phyloP scores from a whole-genome alignment of 768 basidiomycete species.

The Russula foetens region DNA sequence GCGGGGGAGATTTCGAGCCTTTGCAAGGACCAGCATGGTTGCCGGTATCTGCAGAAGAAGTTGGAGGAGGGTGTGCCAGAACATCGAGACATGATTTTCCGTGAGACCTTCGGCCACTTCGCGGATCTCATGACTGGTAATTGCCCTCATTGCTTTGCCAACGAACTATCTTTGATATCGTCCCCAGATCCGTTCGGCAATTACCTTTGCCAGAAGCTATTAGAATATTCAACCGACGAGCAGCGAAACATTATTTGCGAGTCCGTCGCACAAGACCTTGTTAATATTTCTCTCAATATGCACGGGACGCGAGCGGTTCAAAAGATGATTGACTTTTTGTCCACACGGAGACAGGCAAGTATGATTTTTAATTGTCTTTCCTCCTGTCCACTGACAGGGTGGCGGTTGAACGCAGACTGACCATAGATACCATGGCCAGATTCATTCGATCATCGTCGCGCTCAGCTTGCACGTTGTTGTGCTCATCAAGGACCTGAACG shows the following conservation, averaged over 20 bases:
- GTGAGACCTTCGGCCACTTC: conserved; percentile 95
- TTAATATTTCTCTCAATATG: conserved; percentile 98
- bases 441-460: conserved; percentile 93
- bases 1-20: conserved; percentile 89
- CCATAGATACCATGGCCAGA: conserved; percentile 80
- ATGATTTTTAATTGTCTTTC: conserved; percentile 25
- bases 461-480: conserved; percentile 97
- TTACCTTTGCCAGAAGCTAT: conserved; percentile 95
- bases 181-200: conserved; percentile 91
- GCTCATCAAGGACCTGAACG: conserved; percentile 97
- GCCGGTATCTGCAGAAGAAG: conserved; percentile 97
- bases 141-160: conserved; percentile 18
- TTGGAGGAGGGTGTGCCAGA: conserved; percentile 92
- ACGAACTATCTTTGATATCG: neutral
- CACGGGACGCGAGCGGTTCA: conserved; percentile 99
- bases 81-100: conserved; percentile 98
- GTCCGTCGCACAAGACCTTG: conserved; percentile 93
- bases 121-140: conserved; percentile 96
- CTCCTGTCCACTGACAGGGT: conserved; percentile 44
- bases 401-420: conserved; percentile 52
- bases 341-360: conserved; percentile 86
- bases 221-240: conserved; percentile 96
- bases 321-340: conserved; percentile 99
- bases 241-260: conserved; percentile 96
- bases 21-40: conserved; percentile 99